A percentile compares a stretch with the other conserved stretches of the same genome.
Evolutionary conservation across 768 basidiomycete species (phyloP).

Genomic region (Auriscalpium vulgare): DNA sequence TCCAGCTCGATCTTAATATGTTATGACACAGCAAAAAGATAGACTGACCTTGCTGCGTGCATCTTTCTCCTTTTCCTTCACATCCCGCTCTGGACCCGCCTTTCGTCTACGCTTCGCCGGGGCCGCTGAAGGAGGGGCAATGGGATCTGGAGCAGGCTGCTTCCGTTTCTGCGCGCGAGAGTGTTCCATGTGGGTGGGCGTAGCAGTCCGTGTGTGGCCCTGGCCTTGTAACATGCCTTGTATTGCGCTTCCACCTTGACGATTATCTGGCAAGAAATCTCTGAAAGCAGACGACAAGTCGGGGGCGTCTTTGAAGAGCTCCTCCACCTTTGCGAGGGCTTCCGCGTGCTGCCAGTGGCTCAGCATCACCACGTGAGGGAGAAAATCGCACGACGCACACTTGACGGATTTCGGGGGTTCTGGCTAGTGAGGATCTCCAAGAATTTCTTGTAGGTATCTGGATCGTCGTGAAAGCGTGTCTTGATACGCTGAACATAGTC

Average conservation of each 20-base stretch:
- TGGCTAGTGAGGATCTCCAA: conserved; percentile 66
- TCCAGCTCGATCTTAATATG: background rate
- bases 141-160: conserved; percentile 13
- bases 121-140: conserved; percentile 23
- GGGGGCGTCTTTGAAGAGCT: conserved; percentile 66
- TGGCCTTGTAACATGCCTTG: conserved; percentile 14
- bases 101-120: conserved; percentile 70
- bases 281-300: conserved; percentile 69
- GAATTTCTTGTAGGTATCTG: conserved; percentile 78
- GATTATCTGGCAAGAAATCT: conserved; percentile 52
- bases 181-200: conserved; percentile 24
- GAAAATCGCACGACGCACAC: too few relatives aligned
- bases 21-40: conserved; percentile 1
- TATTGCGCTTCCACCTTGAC: conserved; percentile 4
- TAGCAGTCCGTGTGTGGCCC: conserved; percentile 10
- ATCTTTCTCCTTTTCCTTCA: conserved; percentile 23
- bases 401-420: conserved; percentile 26
- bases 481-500: conserved; percentile 97
- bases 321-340: conserved; percentile 59
- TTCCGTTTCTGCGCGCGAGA: conserved; percentile 33
- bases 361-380: background rate
- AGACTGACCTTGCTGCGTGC: conserved; percentile 12
- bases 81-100: conserved; percentile 36
- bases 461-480: conserved; percentile 68
- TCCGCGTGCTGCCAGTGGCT: conserved; percentile 39